Evolutionary conservation across 2,329 filamentous ascomycete genomes (phyloP).

Genomic region (Monilinia aucupariae): DNA sequence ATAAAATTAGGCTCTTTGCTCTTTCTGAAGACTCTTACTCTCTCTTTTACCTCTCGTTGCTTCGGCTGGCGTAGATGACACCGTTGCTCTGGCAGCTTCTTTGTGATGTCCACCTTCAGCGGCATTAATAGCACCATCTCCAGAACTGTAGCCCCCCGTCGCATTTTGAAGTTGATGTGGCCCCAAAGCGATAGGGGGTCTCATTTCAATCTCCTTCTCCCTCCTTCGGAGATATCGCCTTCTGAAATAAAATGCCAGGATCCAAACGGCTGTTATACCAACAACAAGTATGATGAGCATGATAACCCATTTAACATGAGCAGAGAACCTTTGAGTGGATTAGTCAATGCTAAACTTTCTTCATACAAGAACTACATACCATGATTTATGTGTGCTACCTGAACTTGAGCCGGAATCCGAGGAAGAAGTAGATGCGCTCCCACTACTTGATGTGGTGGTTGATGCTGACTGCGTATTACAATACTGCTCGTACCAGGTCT

Average conservation of each 20-base stretch:
- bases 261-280: slow-evolving; percentile 60
- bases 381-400: slow-evolving; percentile 10
- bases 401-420: slow-evolving; percentile 20
- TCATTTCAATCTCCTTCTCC: slow-evolving; percentile 45
- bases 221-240: slow-evolving; percentile 67
- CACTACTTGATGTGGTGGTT: slow-evolving; percentile 28
- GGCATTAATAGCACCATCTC: slow-evolving; percentile 21
- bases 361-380: slow-evolving; percentile 15
- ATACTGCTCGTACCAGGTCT: slow-evolving; percentile 64
- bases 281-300: slow-evolving; percentile 72
- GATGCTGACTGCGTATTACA: slow-evolving; percentile 47
- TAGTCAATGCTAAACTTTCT: not conserved
- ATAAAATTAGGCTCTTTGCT: slow-evolving; percentile 17
- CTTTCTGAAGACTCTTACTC: slow-evolving; percentile 23
- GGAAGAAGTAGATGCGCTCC: slow-evolving; percentile 15
- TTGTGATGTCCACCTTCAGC: slow-evolving; percentile 20
- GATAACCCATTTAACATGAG: slow-evolving; percentile 74
- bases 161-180: slow-evolving; percentile 36
- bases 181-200: slow-evolving; percentile 36
- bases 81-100: slow-evolving; percentile 16
- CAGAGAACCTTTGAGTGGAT: slow-evolving; percentile 50
- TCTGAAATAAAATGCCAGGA: slow-evolving; percentile 65
- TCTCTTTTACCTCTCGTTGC: slow-evolving; percentile 20
- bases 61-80: slow-evolving; percentile 18
- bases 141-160: slow-evolving; percentile 27